These are phyloP conservation scores for Sporothrix humicola DNA, from an alignment of 2,329 filamentous ascomycete genomes.

Conservation along the genomic window DNA sequence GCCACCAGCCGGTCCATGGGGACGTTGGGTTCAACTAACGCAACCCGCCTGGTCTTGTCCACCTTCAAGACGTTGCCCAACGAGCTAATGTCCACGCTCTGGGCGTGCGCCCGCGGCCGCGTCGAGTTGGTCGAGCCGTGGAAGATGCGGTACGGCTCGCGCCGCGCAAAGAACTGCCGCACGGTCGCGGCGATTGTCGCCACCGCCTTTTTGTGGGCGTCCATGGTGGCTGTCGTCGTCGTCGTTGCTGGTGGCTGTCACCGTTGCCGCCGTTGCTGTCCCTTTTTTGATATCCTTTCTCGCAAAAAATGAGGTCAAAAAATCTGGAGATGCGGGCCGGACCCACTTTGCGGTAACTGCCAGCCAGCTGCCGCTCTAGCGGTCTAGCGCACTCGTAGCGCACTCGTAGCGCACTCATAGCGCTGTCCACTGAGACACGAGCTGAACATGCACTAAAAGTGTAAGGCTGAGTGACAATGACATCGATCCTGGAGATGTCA, in stretches of 20 bases:
- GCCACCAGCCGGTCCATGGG: slow-evolving; percentile 75
- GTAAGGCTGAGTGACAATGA: not conserved
- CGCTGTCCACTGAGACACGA: not conserved
- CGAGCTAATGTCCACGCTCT: slow-evolving; percentile 63
- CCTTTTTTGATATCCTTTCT: not conserved
- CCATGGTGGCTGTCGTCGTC: slow-evolving; percentile 45
- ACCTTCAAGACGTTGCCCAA: slow-evolving; percentile 69
- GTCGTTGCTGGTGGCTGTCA: not conserved
- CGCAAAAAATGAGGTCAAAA: not conserved
- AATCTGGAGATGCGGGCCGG: slow-evolving; percentile 18
- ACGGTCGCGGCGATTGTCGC: slow-evolving; percentile 55
- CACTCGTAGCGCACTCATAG: not conserved
- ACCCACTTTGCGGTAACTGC: slow-evolving; percentile 18
- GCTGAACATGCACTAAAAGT: not conserved
- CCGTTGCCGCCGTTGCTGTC: not conserved
- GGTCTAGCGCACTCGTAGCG: too few relatives aligned
- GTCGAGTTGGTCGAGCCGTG: slow-evolving; percentile 81
- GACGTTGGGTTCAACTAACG: slow-evolving; percentile 76
- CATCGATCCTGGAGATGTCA: not conserved
- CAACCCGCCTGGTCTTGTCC: slow-evolving; percentile 62
- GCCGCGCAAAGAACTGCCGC: slow-evolving; percentile 54
- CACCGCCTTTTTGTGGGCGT: slow-evolving; percentile 57
- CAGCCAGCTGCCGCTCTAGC: not conserved
- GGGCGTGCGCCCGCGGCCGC: slow-evolving; percentile 54
- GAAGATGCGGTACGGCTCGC: slow-evolving; percentile 71